phyloP scores from a whole-genome alignment of 352 stramenopile genomes.

The Phytophthora cajani region DNA sequence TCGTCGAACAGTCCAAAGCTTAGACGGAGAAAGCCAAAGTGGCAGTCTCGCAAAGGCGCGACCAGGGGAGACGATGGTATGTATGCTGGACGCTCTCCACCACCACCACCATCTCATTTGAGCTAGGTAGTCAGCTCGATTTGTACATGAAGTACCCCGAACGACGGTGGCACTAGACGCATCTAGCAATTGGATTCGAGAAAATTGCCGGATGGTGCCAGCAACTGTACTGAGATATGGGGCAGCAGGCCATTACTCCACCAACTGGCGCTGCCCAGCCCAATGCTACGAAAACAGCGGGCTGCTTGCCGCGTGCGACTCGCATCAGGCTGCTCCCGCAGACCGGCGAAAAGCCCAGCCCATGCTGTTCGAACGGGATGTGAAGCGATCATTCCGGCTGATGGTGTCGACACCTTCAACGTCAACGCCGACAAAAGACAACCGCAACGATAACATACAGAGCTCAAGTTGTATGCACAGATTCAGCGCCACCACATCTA shows the following conservation, averaged over 20 bases:
- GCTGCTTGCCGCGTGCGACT: background rate
- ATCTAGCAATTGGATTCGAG: background rate
- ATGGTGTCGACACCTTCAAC: slow-evolving; percentile 16
- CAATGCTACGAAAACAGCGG: slow-evolving; percentile 30
- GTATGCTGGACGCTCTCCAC: slow-evolving; percentile 27
- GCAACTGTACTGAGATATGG: slow-evolving; percentile 9
- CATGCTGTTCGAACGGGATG: slow-evolving; percentile 37
- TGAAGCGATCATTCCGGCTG: slow-evolving; percentile 36
- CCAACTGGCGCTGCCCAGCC: slow-evolving; percentile 10
- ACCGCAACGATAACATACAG: background rate
- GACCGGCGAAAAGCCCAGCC: background rate
- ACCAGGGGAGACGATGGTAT: slow-evolving; percentile 8
- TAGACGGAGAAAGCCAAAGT: slow-evolving; percentile 30
- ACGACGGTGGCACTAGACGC: slow-evolving; percentile 4
- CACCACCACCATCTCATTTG: slow-evolving; percentile 26
- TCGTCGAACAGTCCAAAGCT: slow-evolving; percentile 16
- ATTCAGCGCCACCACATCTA: slow-evolving; percentile 24
- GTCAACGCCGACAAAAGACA: slow-evolving; percentile 2
- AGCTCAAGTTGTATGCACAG: background rate
- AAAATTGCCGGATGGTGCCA: background rate
- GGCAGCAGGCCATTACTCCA: slow-evolving; percentile 9
- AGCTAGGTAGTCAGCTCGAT: slow-evolving; percentile 14
- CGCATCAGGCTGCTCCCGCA: background rate
- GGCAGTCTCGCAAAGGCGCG: slow-evolving; percentile 30
- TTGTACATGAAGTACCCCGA: slow-evolving; percentile 7